Base-by-base conservation (phyloP, 345 rosid genomes). In the Lumnitzera littorea region DNA sequence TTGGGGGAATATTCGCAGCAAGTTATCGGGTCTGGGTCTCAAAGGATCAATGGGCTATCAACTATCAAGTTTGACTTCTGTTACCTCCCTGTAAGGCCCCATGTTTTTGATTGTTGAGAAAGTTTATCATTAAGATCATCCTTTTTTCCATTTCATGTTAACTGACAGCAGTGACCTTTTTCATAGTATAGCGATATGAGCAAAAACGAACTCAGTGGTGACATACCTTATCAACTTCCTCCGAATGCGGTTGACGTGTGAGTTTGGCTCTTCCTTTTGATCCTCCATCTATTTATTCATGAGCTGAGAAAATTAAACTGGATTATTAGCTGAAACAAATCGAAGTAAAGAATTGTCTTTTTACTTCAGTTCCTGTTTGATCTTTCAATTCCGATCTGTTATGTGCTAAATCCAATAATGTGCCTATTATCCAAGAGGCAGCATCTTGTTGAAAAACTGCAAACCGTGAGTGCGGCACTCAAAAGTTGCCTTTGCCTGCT, bases 191-290 rank as follows among this genome's bases (percentile, higher is more conserved):
- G 97, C 72, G 96, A 90, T 69, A 56, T 90, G 81, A 90, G 99
- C 85, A 66, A 84, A 71, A 90, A 94, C 91, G 88, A 90, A 67
- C 84, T 94, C 65, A 71, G 78, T 49, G 84, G 77, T 63, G 79
- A 84, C 61, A 78, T 88, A 74, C 99, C 99, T 6, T 94, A 90
- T 60, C 99, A 94, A 75, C 89, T 94, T 62, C 99, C 99, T 70
- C 95, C 95, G 17, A 86, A 79, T 57, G 71, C 74, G 57, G 63
- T 31, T 65, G 63, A 80, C 64, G 55, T 94, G 99, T 90, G 79
- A 81, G 95, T 66, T 36, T 6, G 46, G 46, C 15, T 20, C 27
- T 48, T 53, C 48, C n/a, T 46, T 27, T 12, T 64, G 52, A 52
- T 46, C 25, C 17, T 24, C 15, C 61, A 27, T 3, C 31, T 5